Percentiles rank a stretch among this genome's conserved stretches.
Evolutionary conservation across 1,139 yeast genomes (phyloP).

Genomic region (Candida pseudocylindracea): DNA sequence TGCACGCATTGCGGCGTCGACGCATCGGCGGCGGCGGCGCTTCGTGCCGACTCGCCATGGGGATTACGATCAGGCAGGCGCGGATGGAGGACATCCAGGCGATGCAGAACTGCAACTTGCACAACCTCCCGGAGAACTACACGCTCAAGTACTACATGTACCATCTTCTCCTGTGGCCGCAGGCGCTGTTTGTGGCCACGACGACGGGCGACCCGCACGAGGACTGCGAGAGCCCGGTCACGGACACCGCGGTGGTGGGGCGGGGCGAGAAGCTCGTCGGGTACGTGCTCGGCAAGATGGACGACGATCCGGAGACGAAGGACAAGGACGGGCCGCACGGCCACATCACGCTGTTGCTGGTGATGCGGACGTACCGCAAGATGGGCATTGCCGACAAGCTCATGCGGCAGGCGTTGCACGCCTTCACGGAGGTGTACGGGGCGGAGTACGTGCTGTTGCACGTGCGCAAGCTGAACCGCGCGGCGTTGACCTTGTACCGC

Average conservation of each 20-base stretch:
- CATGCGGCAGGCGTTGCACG: conserved; percentile 68
- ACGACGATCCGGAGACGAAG: conserved; percentile 67
- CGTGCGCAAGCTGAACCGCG: conserved; percentile 83
- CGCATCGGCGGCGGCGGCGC: too few species aligned
- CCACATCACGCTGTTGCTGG: conserved; percentile 83
- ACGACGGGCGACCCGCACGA: conserved; percentile 10
- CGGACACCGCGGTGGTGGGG: conserved; percentile 32
- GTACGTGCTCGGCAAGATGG: conserved; percentile 90
- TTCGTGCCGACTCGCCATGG: conserved; percentile 33
- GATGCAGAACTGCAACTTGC: conserved; percentile 89
- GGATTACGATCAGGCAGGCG: conserved; percentile 78
- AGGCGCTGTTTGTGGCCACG: conserved; percentile 89
- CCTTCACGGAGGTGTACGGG: conserved; percentile 62
- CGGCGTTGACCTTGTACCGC: conserved; percentile 80
- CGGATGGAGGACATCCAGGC: conserved; percentile 74
- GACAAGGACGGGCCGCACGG: conserved; percentile 60
- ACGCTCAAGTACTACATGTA: conserved; percentile 82
- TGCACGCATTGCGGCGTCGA: too few species aligned
- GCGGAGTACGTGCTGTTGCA: conserved; percentile 80
- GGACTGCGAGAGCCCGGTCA: conserved; percentile 16
- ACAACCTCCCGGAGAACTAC: conserved; percentile 88
- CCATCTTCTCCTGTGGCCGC: conserved; percentile 93
- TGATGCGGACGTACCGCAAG: conserved; percentile 86
- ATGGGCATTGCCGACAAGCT: conserved; percentile 89
- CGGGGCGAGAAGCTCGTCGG: conserved; percentile 74